Evolutionary conservation across 2,329 filamentous ascomycete genomes (phyloP), one percentile per base, ranked within the genome.

Genomic region (Pochonia chlamydosporia): DNA sequence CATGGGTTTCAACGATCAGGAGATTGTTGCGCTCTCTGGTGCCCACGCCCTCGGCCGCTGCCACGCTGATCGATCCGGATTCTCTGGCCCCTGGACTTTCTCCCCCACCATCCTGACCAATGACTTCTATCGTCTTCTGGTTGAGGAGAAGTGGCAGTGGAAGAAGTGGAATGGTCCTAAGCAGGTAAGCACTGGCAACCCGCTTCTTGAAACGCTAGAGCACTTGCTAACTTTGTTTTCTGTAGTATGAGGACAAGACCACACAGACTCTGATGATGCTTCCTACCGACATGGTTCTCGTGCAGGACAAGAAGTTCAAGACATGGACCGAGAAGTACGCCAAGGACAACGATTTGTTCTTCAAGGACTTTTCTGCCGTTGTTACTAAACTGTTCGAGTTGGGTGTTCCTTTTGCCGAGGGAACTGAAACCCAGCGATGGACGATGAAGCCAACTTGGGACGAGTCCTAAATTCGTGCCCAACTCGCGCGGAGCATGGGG

Each of bases 1-100:
- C 65, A 97, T 97, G 92, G 92, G 92, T 57, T 97, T 96, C 79
- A 86, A 93, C 69, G 92, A 99, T 72, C 87, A 87, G 62, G 91
- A 96, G 71, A 97, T 97, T 64, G 92, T 96, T 40, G 93, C 92
- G 25, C 80, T 97, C 45, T 77, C 78, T 21, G 90, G 90, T 57
- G 90, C 87, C 42, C 90, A 96, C 73, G 87, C 89, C 45, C 80
- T 96, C 31, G 91, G 91, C 53, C 88, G 91, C 56, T 95, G 87
- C 75, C 93, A 97, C 77, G 76, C 83, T 8, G 86, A 93, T 70
- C 89, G 92, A 64, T 89, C 84, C 54, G 92, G 92, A 53, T 97
- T 82, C 69, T 80, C 86, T 2, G 93, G 93, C 1, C 89, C 90
- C 46, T 96, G 90, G 90, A 89, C 88, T 56, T 93, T 93, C 77